Evolutionary conservation across 352 stramenopile genomes (phyloP), one percentile per base, ranked within the genome.

Genomic region (Globisporangium barbulae): DNA sequence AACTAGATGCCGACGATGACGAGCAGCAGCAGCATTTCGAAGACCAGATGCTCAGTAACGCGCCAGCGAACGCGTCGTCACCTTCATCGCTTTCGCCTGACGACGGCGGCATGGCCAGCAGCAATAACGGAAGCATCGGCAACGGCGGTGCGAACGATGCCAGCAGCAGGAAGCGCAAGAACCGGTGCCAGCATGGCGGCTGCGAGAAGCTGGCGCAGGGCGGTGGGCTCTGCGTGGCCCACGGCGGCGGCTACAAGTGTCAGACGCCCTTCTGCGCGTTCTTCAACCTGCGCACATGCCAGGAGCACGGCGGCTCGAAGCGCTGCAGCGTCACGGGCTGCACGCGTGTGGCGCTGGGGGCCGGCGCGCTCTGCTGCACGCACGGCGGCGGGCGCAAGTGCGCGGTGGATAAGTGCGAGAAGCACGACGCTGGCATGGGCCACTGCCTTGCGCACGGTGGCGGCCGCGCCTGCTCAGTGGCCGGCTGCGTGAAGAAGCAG

Each of bases 321-420:
- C 83, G 81, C 41, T 92, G 83, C 64, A 70, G 69, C 12, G 48
- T 84, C 31, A 66, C 68, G 2, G 79, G 81, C 30, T 89, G 81
- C 50, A 81, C 62, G 41, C 80, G 73, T n/a, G 78, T 84, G 22
- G 79, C 80, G 19, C 65, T 85, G 25, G 78, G 78, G 13, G 61
- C 69, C 0, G 73, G 67, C n/a, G 68, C 74, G 19, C 75, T 88
- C 15, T 92, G 81, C 61, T 89, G 77, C 59, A 64, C 79, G 52
- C 85, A 94, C 62, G 83, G 82, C 37, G 80, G 82, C 22, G 82
- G 85, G 2, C 75, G 78, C 28, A 89, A 90, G 58, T 94, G 85
- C 69, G 72, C 72, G 25, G 72, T 88, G 9, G 81, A 87, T 50
- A 88, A 81, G 47, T 94, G 85, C 64, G 71, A 77, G 57, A 91